phyloP scores from a whole-genome alignment of 805 yeast species.

The Wickerhamomyces chambardii region DNA sequence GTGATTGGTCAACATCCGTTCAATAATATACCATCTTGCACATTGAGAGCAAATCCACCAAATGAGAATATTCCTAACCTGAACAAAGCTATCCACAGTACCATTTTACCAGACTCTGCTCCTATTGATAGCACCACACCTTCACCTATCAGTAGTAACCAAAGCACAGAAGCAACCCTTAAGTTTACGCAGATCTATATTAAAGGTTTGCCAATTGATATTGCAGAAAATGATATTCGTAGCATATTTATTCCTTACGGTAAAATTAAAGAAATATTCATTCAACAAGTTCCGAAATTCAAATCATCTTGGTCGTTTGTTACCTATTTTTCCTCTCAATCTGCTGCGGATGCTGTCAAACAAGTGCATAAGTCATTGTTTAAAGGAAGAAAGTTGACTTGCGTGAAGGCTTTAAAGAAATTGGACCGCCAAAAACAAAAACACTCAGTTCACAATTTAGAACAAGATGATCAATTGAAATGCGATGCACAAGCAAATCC shows the following conservation, averaged over 20 bases:
- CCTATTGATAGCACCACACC: too few species aligned
- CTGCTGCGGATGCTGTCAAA: slow-evolving; percentile 34
- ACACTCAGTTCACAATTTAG: too few species aligned
- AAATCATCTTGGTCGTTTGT: slow-evolving; percentile 36
- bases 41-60: too few species aligned
- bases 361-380: slow-evolving; percentile 19
- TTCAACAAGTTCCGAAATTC: slow-evolving; percentile 33
- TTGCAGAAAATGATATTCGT: slow-evolving; percentile 29
- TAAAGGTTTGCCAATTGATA: slow-evolving; percentile 33
- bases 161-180: too few species aligned
- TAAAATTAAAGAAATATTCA: slow-evolving; percentile 37
- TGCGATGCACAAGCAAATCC: too few species aligned
- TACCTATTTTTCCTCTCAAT: slow-evolving; percentile 33
- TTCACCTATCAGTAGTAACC: too few species aligned
- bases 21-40: too few species aligned
- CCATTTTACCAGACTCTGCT: too few species aligned
- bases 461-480: too few species aligned
- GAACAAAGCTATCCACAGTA: too few species aligned
- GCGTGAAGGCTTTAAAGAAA: slow-evolving; percentile 19
- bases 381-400: slow-evolving; percentile 18
- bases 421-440: slow-evolving; percentile 9
- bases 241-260: slow-evolving; percentile 38
- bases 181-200: slow-evolving; percentile 32
- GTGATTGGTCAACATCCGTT: too few species aligned
- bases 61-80: too few species aligned